phyloP scores from a whole-genome alignment of 139 green algal species.

The Chlamydomonas schloesseri region DNA sequence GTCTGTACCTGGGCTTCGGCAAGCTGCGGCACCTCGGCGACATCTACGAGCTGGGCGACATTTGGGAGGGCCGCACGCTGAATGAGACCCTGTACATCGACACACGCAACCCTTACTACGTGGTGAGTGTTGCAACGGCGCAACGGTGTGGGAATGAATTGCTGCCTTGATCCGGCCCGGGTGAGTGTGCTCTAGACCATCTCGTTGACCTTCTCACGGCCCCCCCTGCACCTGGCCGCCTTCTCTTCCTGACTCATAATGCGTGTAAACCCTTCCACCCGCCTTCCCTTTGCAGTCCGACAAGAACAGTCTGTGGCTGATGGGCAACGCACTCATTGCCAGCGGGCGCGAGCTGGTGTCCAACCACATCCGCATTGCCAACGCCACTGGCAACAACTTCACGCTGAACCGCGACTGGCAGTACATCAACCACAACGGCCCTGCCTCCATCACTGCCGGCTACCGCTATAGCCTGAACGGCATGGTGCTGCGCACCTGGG shows the following conservation, averaged over 20 bases:
- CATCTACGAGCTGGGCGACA: conserved; percentile 39
- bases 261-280: neutral
- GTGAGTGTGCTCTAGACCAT: neutral
- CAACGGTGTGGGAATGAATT: neutral
- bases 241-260: no score
- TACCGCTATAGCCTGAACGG: conserved; percentile 51
- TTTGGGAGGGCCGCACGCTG: conserved; percentile 42
- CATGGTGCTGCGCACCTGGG: conserved; percentile 48
- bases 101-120: conserved; percentile 20
- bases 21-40: conserved; percentile 50
- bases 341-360: conserved; percentile 27
- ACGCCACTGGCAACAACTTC: conserved; percentile 34
- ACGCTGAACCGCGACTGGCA: conserved; percentile 45
- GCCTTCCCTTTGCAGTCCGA: neutral
- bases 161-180: neutral
- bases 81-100: conserved; percentile 39
- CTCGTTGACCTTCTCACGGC: no score
- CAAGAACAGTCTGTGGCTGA: conserved; percentile 34
- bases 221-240: no score
- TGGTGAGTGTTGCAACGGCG: neutral
- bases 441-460: conserved; percentile 3
- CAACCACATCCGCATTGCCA: conserved; percentile 45
- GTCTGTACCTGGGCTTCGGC: conserved; percentile 61
- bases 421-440: conserved; percentile 41
- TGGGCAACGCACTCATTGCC: conserved; percentile 38